Conservation (phyloP, 768 basidiomycete genomes). For the Russula lepida region DNA sequence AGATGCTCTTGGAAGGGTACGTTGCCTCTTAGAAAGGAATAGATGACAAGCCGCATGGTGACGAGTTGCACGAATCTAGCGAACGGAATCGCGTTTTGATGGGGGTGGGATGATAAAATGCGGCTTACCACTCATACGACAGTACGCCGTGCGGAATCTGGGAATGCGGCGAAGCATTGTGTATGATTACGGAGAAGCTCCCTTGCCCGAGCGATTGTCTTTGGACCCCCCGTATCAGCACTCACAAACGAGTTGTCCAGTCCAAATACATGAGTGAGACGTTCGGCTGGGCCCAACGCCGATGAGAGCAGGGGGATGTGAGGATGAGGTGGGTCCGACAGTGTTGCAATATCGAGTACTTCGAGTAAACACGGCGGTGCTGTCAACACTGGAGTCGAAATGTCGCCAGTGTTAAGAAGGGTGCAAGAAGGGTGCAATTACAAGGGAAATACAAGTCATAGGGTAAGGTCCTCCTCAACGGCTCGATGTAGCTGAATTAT, state of each 20-base stretch:
- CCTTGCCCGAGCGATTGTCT: background rate
- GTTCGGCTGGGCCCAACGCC: background rate
- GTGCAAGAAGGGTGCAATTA: background rate
- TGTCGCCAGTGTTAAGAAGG: background rate
- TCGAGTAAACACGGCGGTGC: background rate
- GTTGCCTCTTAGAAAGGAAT: background rate
- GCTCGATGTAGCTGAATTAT: background rate
- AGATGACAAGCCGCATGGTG: background rate
- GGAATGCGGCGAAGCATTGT: background rate
- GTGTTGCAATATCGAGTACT: background rate
- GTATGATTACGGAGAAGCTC: background rate
- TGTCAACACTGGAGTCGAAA: background rate
- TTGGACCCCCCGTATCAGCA: background rate
- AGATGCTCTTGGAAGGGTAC: background rate
- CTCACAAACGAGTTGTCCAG: background rate
- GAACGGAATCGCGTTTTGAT: background rate
- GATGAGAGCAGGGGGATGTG: background rate
- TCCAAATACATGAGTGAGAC: background rate
- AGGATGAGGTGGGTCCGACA: background rate
- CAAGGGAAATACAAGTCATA: background rate
- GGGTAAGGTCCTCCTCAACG: background rate
- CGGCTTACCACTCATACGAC: background rate
- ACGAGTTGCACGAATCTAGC: background rate
- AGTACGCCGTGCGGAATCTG: background rate
- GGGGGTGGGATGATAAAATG: background rate